These are phyloP conservation scores for Colletotrichum sp. DNA, from an alignment of 2,329 filamentous ascomycete genomes.

Conservation along the genomic window DNA sequence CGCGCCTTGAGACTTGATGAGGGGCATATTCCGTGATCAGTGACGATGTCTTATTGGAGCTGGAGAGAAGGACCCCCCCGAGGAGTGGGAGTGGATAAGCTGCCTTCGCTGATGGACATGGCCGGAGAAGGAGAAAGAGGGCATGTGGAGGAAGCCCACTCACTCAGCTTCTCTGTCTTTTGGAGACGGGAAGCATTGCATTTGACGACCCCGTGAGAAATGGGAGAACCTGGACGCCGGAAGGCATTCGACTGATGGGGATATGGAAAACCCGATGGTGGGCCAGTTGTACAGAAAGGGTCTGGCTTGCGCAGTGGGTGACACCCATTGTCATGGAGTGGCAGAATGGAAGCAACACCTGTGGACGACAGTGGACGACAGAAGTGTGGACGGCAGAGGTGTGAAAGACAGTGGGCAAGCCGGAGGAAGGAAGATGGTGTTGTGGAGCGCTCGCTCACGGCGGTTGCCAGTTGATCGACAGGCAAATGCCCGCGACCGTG, in stretches of 20 bases:
- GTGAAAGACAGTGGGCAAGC: no score
- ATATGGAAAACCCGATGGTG: not conserved
- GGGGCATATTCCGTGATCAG: not conserved
- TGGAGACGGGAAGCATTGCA: not conserved
- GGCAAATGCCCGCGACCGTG: constrained; percentile 4
- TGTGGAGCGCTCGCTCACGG: not conserved
- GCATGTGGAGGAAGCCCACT: not conserved
- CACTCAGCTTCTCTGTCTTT: not conserved
- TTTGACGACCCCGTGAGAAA: not conserved
- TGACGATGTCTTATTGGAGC: not conserved
- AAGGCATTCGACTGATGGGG: not conserved
- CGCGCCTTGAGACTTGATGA: not conserved
- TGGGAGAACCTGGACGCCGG: not conserved
- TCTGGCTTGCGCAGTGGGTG: not conserved
- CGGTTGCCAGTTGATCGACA: constrained; percentile 12
- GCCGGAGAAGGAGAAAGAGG: not conserved
- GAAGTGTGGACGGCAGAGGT: no score
- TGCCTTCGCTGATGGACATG: not conserved
- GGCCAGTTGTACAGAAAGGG: not conserved
- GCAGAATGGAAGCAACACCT: not conserved
- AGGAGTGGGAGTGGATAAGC: not conserved
- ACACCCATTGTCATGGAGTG: not conserved
- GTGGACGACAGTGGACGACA: not conserved
- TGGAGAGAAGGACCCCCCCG: not conserved
- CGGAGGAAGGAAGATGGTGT: not conserved